These are phyloP conservation scores for Sporobolomyces roseus DNA, from an alignment of 768 basidiomycete genomes.

Conservation along the genomic window DNA sequence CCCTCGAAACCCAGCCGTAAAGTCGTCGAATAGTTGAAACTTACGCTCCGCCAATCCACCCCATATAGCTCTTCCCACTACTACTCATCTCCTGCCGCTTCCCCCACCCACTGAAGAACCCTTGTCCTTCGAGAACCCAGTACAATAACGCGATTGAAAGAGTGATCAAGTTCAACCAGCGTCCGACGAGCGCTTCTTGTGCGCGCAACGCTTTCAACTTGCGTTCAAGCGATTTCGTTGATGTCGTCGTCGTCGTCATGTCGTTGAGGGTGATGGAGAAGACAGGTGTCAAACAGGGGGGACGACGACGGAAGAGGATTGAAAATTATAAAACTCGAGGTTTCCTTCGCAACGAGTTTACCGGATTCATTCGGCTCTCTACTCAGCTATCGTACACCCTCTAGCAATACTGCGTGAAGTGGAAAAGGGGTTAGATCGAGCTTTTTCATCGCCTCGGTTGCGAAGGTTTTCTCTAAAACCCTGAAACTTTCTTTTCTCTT, in stretches of 20 bases:
- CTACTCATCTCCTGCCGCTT: neutral
- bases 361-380: too few species aligned
- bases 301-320: too few species aligned
- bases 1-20: too few species aligned
- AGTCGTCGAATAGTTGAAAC: too few species aligned
- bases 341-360: too few species aligned
- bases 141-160: conserved; percentile 5
- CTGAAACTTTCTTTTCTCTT: neutral
- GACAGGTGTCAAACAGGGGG: too few species aligned
- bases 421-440: too few species aligned
- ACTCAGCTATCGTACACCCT: too few species aligned
- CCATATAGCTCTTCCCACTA: neutral
- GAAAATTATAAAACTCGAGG: too few species aligned
- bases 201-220: neutral
- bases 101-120: neutral
- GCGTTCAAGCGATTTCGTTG: conserved; percentile 3
- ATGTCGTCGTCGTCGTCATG: neutral
- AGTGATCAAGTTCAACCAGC: conserved; percentile 19
- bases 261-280: neutral
- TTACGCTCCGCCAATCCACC: conserved; percentile 24
- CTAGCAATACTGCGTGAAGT: too few species aligned
- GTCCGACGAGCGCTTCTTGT: neutral
- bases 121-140: conserved; percentile 8
- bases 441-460: too few species aligned
- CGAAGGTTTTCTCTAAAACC: too few species aligned